Conservation (phyloP, 768 basidiomycete species). For the Tulasnella sp. region DNA sequence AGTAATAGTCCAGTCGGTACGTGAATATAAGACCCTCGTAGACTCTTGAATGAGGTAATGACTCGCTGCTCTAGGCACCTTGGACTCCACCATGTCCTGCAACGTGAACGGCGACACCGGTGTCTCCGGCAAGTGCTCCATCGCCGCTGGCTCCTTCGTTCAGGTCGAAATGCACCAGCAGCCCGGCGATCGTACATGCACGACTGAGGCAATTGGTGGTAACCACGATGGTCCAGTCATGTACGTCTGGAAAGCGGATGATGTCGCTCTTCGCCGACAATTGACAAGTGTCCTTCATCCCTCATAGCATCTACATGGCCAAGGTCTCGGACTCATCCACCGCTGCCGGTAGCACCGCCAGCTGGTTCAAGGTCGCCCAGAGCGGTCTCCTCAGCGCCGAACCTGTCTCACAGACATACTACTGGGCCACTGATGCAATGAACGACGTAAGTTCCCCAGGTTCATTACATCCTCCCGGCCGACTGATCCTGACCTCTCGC, state of each 20-base stretch:
- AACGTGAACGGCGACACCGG: constrained; percentile 29
- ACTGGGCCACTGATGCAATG: constrained; percentile 14
- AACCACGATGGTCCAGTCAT: constrained; percentile 40
- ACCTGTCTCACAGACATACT: constrained; percentile 19
- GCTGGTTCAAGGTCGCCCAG: constrained; percentile 43
- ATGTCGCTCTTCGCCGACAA: constrained; percentile 24
- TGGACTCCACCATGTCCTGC: constrained; percentile 36
- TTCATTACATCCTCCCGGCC: background rate
- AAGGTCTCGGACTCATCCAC: constrained; percentile 36
- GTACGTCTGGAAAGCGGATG: background rate
- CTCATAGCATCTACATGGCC: constrained; percentile 19
- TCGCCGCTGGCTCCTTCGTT: constrained; percentile 17
- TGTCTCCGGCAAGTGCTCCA: constrained; percentile 31
- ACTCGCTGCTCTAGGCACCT: background rate
- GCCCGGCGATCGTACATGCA: constrained; percentile 35
- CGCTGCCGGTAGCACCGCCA: constrained; percentile 31
- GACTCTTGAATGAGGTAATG: background rate
- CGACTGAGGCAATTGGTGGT: constrained; percentile 39
- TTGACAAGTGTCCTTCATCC: constrained; percentile 20
- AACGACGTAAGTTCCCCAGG: background rate
- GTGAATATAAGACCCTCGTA: background rate
- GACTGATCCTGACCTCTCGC: background rate
- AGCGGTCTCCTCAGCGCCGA: constrained; percentile 38
- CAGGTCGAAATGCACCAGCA: constrained; percentile 46
- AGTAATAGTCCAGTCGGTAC: constrained; percentile 35